Conservation (phyloP, 1,284 basidiomycete species). For the Peniophora sp. region DNA sequence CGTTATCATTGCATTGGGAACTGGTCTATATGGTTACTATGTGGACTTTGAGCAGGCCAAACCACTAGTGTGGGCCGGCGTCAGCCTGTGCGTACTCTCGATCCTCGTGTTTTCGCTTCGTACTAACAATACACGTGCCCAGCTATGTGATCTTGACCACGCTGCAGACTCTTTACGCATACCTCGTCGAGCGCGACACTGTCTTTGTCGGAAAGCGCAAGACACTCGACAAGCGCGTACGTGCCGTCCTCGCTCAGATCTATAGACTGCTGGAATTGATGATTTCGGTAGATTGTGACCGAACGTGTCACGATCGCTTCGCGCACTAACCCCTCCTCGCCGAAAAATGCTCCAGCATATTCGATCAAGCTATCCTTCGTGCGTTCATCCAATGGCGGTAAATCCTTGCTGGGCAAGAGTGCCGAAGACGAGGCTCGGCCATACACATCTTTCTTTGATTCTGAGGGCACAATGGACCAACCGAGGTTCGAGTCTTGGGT, state of each 20-base stretch:
- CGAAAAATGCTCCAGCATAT: conserved; percentile 44
- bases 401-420: conserved; percentile 64
- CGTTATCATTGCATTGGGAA: conserved; percentile 71
- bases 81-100: conserved; percentile 52
- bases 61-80: conserved; percentile 68
- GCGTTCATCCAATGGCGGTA: conserved; percentile 69
- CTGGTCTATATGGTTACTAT: conserved; percentile 79
- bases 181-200: conserved; percentile 72
- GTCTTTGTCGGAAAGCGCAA: conserved; percentile 81
- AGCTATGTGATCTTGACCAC: conserved; percentile 71
- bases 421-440: conserved; percentile 40
- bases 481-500: conserved; percentile 67
- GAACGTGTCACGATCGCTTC: conserved; percentile 74
- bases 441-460: conserved; percentile 69
- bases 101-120: conserved; percentile 5
- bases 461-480: conserved; percentile 60
- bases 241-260: conserved; percentile 17
- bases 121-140: neutral
- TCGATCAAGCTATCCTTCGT: conserved; percentile 56
- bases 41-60: conserved; percentile 84
- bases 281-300: conserved; percentile 60
- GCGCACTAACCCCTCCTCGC: conserved; percentile 43
- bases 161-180: conserved; percentile 69
- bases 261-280: neutral
- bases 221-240: conserved; percentile 72